These are phyloP conservation scores for Pyrus hybrid DNA, from an alignment of 331 rosid genomes.

Conservation along the genomic window DNA sequence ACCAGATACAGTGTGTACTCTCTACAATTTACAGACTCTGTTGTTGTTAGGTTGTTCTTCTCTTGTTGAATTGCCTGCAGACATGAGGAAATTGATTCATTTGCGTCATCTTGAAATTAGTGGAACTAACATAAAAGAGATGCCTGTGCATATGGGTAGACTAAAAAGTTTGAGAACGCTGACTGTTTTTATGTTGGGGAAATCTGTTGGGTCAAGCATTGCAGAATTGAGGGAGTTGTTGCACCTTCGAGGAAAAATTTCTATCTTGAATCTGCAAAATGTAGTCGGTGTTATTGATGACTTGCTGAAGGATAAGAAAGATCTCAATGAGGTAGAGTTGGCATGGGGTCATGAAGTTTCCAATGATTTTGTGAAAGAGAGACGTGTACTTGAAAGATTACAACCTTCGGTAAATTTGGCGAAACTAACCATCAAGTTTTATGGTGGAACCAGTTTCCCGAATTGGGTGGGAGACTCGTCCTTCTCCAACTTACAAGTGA, in stretches of 20 bases:
- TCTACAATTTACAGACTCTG: background rate
- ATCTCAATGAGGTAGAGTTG: background rate
- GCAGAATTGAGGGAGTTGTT: background rate
- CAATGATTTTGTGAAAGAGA: background rate
- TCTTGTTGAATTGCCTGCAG: background rate
- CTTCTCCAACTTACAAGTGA: background rate
- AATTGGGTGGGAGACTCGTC: background rate
- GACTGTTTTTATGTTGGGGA: background rate
- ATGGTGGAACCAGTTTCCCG: background rate
- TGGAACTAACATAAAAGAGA: background rate
- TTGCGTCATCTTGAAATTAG: constrained; percentile 4
- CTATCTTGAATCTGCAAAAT: constrained; percentile 5
- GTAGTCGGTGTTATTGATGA: constrained; percentile 11
- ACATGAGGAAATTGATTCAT: background rate
- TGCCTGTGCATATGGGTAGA: background rate
- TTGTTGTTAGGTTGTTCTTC: background rate
- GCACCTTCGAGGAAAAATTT: background rate
- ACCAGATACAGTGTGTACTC: background rate
- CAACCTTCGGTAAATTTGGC: constrained; percentile 12
- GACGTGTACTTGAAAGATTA: constrained; percentile 10
- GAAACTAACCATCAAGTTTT: background rate
- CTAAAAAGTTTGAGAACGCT: background rate
- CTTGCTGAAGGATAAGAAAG: constrained; percentile 7
- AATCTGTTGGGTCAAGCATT: background rate
- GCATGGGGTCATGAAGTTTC: background rate